These are phyloP conservation scores for Kwoniella pini DNA, from an alignment of 768 basidiomycete genomes.

Conservation along the genomic window DNA sequence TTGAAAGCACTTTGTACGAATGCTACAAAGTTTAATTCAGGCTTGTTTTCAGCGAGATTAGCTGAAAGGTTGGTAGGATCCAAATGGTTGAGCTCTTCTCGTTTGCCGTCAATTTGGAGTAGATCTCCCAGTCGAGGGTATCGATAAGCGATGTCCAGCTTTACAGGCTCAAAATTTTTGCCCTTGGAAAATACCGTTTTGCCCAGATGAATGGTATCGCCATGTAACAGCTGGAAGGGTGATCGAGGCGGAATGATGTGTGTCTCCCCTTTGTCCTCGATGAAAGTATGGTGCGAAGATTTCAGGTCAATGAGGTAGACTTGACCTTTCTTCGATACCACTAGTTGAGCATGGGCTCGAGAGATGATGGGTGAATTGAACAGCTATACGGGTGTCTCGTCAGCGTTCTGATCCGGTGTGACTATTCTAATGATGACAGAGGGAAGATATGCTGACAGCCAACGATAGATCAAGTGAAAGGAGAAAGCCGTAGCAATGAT, in stretches of 20 bases:
- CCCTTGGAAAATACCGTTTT: conserved; percentile 13
- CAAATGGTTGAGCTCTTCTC: conserved; percentile 4
- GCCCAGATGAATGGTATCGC: conserved; percentile 27
- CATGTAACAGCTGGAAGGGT: conserved; percentile 25
- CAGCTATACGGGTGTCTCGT: not conserved
- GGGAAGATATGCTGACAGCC: too few relatives aligned
- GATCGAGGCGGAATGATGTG: not conserved
- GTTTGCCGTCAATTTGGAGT: not conserved
- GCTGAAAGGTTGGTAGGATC: not conserved
- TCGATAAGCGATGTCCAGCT: conserved; percentile 15
- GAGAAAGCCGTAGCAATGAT: too few relatives aligned
- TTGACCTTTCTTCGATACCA: conserved; percentile 20
- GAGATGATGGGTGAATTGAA: conserved; percentile 27
- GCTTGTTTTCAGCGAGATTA: too few relatives aligned
- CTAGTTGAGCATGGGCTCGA: conserved; percentile 25
- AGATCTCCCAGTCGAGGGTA: conserved; percentile 11
- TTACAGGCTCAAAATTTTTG: conserved; percentile 11
- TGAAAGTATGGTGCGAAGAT: conserved; percentile 31
- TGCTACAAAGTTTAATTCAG: too few relatives aligned
- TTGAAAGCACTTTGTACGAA: too few relatives aligned
- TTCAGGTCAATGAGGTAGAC: conserved; percentile 35
- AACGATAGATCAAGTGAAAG: not conserved
- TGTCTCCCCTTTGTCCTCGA: conserved; percentile 6
- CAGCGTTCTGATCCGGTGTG: not conserved
- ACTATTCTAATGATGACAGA: too few relatives aligned